Conservation (phyloP, 2,329 filamentous ascomycete species). For the Aschersonia sp. region DNA sequence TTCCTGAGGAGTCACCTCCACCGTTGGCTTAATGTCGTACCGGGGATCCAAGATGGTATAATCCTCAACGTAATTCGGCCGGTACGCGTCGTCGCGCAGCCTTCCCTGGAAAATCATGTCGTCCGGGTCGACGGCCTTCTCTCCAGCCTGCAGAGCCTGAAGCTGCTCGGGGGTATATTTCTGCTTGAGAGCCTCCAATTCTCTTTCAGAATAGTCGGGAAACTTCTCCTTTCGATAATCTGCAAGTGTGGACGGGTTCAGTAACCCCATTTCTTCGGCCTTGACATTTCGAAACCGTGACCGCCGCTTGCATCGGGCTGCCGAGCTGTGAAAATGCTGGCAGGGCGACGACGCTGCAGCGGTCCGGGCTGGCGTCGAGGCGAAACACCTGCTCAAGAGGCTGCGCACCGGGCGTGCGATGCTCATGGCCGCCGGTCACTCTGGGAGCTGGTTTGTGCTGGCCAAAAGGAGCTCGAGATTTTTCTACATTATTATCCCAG, state of each 20-base stretch:
- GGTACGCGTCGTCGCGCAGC: constrained; percentile 57
- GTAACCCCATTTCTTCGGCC: constrained; percentile 36
- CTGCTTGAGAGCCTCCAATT: constrained; percentile 45
- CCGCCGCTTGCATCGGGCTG: constrained; percentile 28
- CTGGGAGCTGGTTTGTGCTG: not conserved
- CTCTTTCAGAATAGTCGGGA: constrained; percentile 51
- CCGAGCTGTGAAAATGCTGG: constrained; percentile 37
- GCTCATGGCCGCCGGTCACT: constrained; percentile 30
- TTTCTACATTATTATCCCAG: not conserved
- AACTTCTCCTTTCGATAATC: constrained; percentile 33
- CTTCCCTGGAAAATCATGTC: constrained; percentile 64
- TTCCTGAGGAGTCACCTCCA: constrained; percentile 34
- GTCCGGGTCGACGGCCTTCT: constrained; percentile 57
- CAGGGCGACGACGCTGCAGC: constrained; percentile 14
- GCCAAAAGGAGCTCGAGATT: not conserved
- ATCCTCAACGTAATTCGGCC: constrained; percentile 67
- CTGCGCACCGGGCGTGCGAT: constrained; percentile 38
- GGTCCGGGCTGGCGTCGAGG: constrained; percentile 14
- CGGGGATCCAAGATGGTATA: constrained; percentile 64
- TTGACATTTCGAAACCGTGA: constrained; percentile 38
- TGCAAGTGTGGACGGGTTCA: constrained; percentile 26
- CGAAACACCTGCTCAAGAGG: constrained; percentile 36
- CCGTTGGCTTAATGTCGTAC: constrained; percentile 53
- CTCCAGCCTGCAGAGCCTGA: constrained; percentile 66
- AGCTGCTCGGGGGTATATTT: constrained; percentile 73